Percentiles rank a stretch among this genome's conserved stretches.
phyloP scores from a whole-genome alignment of 2,329 filamentous ascomycete species.

The Sclerotinia subarctica region DNA sequence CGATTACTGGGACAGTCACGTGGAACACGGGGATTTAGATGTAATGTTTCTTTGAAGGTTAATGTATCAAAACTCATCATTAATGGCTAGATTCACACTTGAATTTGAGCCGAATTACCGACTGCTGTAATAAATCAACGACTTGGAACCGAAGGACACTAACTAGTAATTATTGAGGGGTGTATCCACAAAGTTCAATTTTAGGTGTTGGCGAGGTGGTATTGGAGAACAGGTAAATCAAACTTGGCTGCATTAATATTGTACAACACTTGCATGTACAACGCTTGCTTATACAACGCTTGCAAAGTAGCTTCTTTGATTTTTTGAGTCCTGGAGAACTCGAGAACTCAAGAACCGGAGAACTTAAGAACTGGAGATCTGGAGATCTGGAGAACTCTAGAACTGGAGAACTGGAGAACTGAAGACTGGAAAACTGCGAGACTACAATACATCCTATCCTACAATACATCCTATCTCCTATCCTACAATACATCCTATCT shows the following conservation, averaged over 20 bases:
- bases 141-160: not conserved
- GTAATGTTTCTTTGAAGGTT: conserved; percentile 5
- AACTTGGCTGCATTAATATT: not conserved
- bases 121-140: too few relatives aligned
- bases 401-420: not conserved
- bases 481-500: not conserved
- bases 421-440: not conserved
- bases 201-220: conserved; percentile 7
- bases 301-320: not conserved
- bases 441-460: not conserved
- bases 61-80: not conserved
- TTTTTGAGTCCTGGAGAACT: not conserved
- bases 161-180: not conserved
- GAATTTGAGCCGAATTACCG: not conserved
- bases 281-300: not conserved
- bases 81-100: not conserved
- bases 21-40: not conserved
- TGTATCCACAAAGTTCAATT: conserved; percentile 13
- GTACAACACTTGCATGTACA: too few relatives aligned
- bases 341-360: not conserved
- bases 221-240: conserved; percentile 21
- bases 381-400: not conserved
- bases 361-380: not conserved
- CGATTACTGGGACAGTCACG: conserved; percentile 12
- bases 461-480: not conserved